Percentiles rank a stretch among this genome's conserved stretches.
These are phyloP conservation scores for Globisporangium yorkense DNA, from an alignment of 352 stramenopile species.

Conservation along the genomic window DNA sequence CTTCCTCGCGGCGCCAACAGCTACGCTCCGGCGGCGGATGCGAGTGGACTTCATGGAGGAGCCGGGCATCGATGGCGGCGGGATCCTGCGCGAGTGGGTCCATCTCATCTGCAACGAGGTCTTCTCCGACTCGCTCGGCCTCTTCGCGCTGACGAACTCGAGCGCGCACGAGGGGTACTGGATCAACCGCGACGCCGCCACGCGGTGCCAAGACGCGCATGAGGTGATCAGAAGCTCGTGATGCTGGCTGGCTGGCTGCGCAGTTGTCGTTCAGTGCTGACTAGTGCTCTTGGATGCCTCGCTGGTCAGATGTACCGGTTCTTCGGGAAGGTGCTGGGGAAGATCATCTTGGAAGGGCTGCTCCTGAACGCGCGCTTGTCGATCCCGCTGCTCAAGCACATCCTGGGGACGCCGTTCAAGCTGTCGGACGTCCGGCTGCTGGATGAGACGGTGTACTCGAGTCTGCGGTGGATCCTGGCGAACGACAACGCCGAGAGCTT, in stretches of 20 bases:
- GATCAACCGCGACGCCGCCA: conserved; percentile 34
- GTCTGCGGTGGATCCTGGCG: conserved; percentile 55
- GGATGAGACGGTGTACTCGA: conserved; percentile 69
- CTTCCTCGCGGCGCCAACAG: conserved; percentile 39
- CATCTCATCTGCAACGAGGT: conserved; percentile 65
- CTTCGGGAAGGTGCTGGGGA: conserved; percentile 61
- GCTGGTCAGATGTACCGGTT: conserved; percentile 71
- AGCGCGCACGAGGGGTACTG: conserved; percentile 50
- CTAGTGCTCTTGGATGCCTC: background rate
- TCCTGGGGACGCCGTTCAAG: conserved; percentile 53
- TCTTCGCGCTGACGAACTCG: conserved; percentile 49
- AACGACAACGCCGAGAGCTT: conserved; percentile 47
- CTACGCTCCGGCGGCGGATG: conserved; percentile 59
- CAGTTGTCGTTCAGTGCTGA: background rate
- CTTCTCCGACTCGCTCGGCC: conserved; percentile 36
- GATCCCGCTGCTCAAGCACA: conserved; percentile 61
- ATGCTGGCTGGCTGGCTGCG: no score
- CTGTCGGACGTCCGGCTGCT: conserved; percentile 56
- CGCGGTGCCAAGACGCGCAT: conserved; percentile 25
- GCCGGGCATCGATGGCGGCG: conserved; percentile 65
- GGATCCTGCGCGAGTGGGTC: conserved; percentile 77
- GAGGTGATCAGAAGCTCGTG: background rate
- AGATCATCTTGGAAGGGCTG: conserved; percentile 66
- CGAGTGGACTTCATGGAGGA: conserved; percentile 84
- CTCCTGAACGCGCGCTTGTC: conserved; percentile 63